phyloP scores from a whole-genome alignment of 2,329 filamentous ascomycete genomes.

The Escovopsis sp. region DNA sequence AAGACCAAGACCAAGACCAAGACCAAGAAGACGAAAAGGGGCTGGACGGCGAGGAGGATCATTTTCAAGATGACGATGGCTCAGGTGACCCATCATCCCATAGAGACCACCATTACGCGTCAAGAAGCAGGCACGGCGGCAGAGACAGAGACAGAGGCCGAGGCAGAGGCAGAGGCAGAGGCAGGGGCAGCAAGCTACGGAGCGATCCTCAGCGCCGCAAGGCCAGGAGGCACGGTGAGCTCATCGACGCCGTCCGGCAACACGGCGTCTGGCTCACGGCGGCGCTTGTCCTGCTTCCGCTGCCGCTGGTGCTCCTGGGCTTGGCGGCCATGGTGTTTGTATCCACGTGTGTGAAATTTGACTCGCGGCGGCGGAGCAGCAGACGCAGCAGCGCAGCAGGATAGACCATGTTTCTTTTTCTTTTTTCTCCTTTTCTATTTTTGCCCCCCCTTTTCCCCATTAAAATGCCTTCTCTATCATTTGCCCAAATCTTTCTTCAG shows the following conservation, averaged over 20 bases:
- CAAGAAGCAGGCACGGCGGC: neutral
- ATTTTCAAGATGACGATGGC: too few species aligned
- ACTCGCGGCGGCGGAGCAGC: constrained; percentile 10
- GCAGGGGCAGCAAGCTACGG: constrained; percentile 12
- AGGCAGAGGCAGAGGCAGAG: too few species aligned
- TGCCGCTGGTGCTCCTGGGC: constrained; percentile 23
- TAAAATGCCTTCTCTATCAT: too few species aligned
- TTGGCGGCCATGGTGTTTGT: constrained; percentile 20
- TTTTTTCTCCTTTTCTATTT: too few species aligned
- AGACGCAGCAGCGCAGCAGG: constrained; percentile 6
- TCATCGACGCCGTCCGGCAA: constrained; percentile 27
- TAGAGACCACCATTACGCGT: constrained; percentile 3
- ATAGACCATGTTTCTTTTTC: constrained; percentile 10
- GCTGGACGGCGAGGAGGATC: too few species aligned
- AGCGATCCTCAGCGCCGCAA: constrained; percentile 18
- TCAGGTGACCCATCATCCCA: constrained; percentile 1
- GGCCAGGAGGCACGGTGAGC: constrained; percentile 16
- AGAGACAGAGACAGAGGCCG: neutral
- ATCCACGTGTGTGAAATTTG: constrained; percentile 25
- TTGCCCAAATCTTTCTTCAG: too few species aligned
- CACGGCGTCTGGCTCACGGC: constrained; percentile 28
- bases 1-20: neutral
- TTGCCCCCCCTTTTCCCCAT: too few species aligned
- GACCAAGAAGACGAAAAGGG: too few species aligned
- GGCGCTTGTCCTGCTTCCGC: constrained; percentile 32